Conservation (phyloP, 768 basidiomycete species). For the Boletus barrowsii region DNA sequence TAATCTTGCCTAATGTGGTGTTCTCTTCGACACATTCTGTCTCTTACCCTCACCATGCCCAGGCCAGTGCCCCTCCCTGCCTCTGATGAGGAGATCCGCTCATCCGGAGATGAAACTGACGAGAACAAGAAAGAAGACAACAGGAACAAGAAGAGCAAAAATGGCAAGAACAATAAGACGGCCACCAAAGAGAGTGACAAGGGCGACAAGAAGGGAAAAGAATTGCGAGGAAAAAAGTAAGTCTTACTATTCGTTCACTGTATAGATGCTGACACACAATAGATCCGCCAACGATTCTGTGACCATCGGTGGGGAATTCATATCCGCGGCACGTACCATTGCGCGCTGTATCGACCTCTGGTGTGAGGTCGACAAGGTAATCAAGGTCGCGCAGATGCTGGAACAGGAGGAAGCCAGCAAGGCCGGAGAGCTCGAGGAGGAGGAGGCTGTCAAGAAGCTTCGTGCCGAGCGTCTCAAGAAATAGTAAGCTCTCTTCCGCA, state of each 20-base stretch:
- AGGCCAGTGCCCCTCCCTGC: background rate
- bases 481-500: background rate
- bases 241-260: background rate
- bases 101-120: background rate
- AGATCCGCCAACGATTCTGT: background rate
- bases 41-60: background rate
- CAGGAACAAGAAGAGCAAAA: background rate
- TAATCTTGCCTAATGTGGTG: background rate
- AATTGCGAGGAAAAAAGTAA: background rate
- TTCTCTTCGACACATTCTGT: background rate
- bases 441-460: background rate
- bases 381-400: background rate
- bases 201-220: background rate
- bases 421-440: background rate
- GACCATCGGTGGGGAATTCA: background rate
- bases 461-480: background rate
- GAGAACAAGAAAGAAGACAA: background rate
- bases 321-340: background rate
- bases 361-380: constrained; percentile 1
- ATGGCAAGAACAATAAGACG: background rate
- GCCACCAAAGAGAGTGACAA: background rate
- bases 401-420: background rate
- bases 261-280: background rate
- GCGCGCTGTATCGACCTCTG: constrained; percentile 3
- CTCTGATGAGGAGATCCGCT: background rate